Percentiles rank a stretch among this genome's conserved stretches.
Evolutionary conservation across 1,139 yeast species (phyloP).

Genomic region (Taphrina pruni): DNA sequence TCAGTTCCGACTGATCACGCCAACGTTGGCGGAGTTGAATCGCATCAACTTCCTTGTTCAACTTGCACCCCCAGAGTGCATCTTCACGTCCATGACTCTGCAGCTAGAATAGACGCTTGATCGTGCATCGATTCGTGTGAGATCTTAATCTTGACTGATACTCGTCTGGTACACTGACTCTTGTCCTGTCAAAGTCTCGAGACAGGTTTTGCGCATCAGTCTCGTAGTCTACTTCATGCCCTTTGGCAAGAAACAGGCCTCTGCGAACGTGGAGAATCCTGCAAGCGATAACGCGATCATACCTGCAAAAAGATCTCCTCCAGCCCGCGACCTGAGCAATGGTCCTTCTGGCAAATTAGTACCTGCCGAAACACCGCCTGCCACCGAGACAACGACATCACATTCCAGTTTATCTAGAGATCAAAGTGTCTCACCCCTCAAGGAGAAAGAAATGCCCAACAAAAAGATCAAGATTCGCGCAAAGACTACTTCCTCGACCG

Average conservation of each 20-base stretch:
- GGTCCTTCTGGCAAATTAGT: conserved; percentile 19
- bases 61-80: too few relatives aligned
- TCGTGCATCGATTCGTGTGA: not conserved
- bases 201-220: not conserved
- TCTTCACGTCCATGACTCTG: too few relatives aligned
- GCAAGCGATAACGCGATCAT: not conserved
- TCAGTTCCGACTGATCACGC: not conserved
- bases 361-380: not conserved
- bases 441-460: not conserved
- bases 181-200: not conserved
- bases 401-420: not conserved
- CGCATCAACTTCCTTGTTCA: too few relatives aligned
- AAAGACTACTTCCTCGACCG: not conserved
- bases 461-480: conserved; percentile 2
- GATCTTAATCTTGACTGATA: too few relatives aligned
- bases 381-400: not conserved
- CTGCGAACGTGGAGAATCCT: not conserved
- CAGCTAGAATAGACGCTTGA: too few relatives aligned
- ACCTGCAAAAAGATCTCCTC: conserved; percentile 6
- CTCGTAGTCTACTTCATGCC: conserved; percentile 2
- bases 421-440: not conserved
- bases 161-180: not conserved
- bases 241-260: conserved; percentile 23
- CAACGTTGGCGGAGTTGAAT: not conserved
- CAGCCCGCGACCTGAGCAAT: conserved; percentile 16